Evolutionary conservation across 768 basidiomycete species (phyloP).

Genomic region (Trichaptum fuscoviolaceum): DNA sequence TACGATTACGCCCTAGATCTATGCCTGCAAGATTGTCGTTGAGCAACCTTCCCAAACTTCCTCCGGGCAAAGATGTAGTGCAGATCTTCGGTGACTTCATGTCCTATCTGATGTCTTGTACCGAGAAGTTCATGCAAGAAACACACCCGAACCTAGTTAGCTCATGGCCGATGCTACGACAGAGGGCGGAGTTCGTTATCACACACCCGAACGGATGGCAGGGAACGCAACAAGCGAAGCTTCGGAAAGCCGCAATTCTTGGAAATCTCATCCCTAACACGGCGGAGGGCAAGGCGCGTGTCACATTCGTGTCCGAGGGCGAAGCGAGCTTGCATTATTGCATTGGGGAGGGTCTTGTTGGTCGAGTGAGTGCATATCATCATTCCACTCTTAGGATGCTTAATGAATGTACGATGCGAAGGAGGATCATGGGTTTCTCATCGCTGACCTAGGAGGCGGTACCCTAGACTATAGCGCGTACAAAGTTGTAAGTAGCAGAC

Average conservation of each 20-base stretch:
- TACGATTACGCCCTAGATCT: neutral
- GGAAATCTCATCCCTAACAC: slow-evolving; percentile 36
- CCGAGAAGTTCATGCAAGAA: slow-evolving; percentile 39
- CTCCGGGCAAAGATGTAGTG: slow-evolving; percentile 16
- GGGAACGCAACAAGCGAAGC: slow-evolving; percentile 36
- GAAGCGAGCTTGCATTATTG: slow-evolving; percentile 50
- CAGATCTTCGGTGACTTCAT: slow-evolving; percentile 37
- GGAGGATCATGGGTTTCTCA: slow-evolving; percentile 42
- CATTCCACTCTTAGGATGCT: neutral
- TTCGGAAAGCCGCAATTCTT: slow-evolving; percentile 37
- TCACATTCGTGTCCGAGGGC: slow-evolving; percentile 46
- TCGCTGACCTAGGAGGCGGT: slow-evolving; percentile 64
- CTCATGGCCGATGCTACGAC: neutral
- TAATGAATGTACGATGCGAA: slow-evolving; percentile 17
- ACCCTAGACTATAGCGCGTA: slow-evolving; percentile 59
- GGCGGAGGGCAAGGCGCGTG: slow-evolving; percentile 29
- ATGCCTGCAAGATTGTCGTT: neutral
- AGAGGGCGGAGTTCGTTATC: slow-evolving; percentile 34
- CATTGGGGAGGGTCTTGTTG: slow-evolving; percentile 30
- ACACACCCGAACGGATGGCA: slow-evolving; percentile 48
- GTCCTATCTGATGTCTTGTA: slow-evolving; percentile 38
- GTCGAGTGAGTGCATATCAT: slow-evolving; percentile 12
- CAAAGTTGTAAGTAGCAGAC: slow-evolving; percentile 26
- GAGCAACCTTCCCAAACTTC: slow-evolving; percentile 16
- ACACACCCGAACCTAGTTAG: slow-evolving; percentile 34